Evolutionary conservation across 495 filamentous ascomycete genomes (phyloP).

Genomic region (Talaromyces borbonicus): DNA sequence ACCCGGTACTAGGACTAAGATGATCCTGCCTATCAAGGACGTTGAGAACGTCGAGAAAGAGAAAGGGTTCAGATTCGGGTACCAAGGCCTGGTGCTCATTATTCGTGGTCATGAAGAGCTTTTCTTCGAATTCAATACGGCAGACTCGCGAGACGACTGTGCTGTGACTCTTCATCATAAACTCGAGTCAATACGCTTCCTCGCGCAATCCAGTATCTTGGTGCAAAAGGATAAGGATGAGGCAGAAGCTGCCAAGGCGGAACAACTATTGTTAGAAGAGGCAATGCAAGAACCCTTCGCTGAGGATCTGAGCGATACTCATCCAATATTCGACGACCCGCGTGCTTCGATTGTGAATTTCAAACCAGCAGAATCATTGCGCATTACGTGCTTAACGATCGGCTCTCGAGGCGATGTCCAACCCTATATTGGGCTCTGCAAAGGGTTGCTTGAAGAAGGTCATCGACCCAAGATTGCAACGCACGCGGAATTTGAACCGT

Average conservation of each 20-base stretch:
- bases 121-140: conserved; percentile 83
- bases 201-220: conserved; percentile 67
- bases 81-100: conserved; percentile 82
- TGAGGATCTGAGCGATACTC: conserved; percentile 36
- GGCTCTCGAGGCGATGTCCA: conserved; percentile 95
- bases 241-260: conserved; percentile 68
- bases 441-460: conserved; percentile 77
- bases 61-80: conserved; percentile 88
- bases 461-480: conserved; percentile 85
- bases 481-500: conserved; percentile 77
- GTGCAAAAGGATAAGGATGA: conserved; percentile 59
- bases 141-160: conserved; percentile 80
- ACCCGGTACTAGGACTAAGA: conserved; percentile 83
- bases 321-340: conserved; percentile 85
- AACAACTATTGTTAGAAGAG: conserved; percentile 72
- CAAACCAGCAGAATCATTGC: conserved; percentile 72
- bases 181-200: conserved; percentile 60
- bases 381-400: conserved; percentile 91
- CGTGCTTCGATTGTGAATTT: conserved; percentile 90
- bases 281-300: conserved; percentile 49
- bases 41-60: conserved; percentile 93
- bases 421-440: conserved; percentile 94
- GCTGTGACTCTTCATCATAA: conserved; percentile 66
- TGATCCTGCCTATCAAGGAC: conserved; percentile 85
- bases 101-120: conserved; percentile 92